Evolutionary conservation across 345 rosid genomes (phyloP), one percentile per base, ranked within the genome.

Genomic region (Citrus mangshanensis): DNA sequence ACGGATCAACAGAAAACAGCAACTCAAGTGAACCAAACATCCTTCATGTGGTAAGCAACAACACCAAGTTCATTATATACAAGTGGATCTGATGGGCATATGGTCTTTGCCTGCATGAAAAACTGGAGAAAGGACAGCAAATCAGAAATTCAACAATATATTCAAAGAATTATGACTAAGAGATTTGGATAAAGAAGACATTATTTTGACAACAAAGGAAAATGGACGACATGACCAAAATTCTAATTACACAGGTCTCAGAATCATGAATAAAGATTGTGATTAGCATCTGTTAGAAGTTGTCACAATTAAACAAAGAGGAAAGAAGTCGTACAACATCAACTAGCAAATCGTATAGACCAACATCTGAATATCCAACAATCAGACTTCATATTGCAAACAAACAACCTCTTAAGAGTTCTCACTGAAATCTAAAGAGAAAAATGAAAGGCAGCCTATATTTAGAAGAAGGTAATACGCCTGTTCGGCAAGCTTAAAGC

Each of bases 401-500:
- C 21, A 54, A 54, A 54, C 58, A 54, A 19, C 58, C 58, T 19
- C 7, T 32, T 79, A 55, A 12, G 32, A 7, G 35, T 59, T 82
- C 59, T 70, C 38, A 27, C 21, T 27, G 63, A 54, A 16, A 51
- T 35, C 7, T 67, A 58, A 38, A 67, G 25, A 22, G 32, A 61
- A 73, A 73, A 38, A 22, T 7, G 63, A 42, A 67, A 73, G 32
- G 21, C 58, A 68, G 68, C 16, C 13, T 3, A 67, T 35, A 56
- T 75, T 74, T 58, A 78, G 27, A 22, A 59, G 64, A 70, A 68
- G 35, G 80, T 34, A 81, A 77, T 80, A 81, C 78, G 94, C 99
- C 98, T 96, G 98, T 84, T 91, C 97, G n/a, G 99, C 97, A 83
- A 89, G 98, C 89, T 94, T 96, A 83, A 88, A 93, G 88, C 97